Base-by-base conservation (phyloP, 164 flowering plant species). In the Annona squamosa region DNA sequence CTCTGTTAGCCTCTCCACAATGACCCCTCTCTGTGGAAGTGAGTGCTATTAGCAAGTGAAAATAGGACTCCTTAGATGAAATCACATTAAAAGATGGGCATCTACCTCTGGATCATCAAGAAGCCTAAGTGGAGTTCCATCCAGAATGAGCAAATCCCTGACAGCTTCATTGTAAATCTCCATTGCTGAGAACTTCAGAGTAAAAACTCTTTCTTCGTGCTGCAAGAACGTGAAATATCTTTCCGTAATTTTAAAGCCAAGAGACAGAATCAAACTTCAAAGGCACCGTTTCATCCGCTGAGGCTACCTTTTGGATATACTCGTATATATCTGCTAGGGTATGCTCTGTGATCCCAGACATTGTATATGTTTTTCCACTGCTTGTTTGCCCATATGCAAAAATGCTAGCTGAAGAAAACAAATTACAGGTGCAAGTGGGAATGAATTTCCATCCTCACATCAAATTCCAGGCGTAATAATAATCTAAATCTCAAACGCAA, bases 311-410 rank as follows among this genome's bases (percentile, higher is more conserved):
- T 26, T 84, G 79, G 26, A 91, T 84, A 79, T 91, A 86, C 65
- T 84, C 81, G 81, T 82, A 95, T 69, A 95, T 87, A 80, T 95
- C 99, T 46, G 84, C 83, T 1, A 95, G 75, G 9, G 97, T 82
- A 75, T 74, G 80, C 71, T 90, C 89, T 5, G 97, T 91, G 48
- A 95, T 82, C 59, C 99, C 99, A 74, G 75, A 72, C 97, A 95
- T 95, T 17, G 99, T 95, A 85, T 86, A 93, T 61, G 99, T 95
- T 82, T 95, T 95, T 67, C 99, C 99, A 72, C 99, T 95, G 86
- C 98, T 91, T 68, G 99, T 95, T 80, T 93, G 99, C 46, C 99
- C 99, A 80, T 95, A 95, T 4, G 99, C 97, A 78, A 95, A 95
- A 69, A 95, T 80, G 74, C 84, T 90, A 4, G 99, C 99, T 95